Evolutionary conservation across 495 filamentous ascomycete species (phyloP).

Genomic region (Penicillium longicatenatum): DNA sequence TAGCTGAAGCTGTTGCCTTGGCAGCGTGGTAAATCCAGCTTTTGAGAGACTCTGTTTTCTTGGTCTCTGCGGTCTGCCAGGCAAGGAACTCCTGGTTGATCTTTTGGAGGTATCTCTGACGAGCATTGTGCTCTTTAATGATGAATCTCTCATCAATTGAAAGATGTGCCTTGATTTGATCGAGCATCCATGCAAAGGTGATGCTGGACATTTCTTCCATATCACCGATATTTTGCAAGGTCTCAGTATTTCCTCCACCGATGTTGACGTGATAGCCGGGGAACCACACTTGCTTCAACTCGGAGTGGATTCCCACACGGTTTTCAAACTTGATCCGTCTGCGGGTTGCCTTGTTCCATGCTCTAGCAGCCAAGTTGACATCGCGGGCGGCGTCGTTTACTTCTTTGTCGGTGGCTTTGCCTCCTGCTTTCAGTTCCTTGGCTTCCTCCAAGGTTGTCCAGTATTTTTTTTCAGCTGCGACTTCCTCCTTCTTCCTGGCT

Average conservation of each 20-base stretch:
- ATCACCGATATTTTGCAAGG: conserved; percentile 12
- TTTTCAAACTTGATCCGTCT: conserved; percentile 12
- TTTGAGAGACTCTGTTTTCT: conserved; percentile 2
- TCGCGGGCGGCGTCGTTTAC: conserved; percentile 16
- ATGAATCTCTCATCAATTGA: conserved; percentile 20
- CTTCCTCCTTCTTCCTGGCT: conserved; percentile 14
- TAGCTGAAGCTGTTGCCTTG: background rate
- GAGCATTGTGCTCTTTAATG: conserved; percentile 10
- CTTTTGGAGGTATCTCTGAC: conserved; percentile 6
- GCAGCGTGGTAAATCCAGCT: conserved; percentile 8
- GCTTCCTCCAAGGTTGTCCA: conserved; percentile 6
- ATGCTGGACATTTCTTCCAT: conserved; percentile 20
- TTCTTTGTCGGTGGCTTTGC: conserved; percentile 12
- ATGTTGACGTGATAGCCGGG: conserved; percentile 16
- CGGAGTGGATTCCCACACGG: conserved; percentile 5
- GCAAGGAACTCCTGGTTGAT: conserved; percentile 4
- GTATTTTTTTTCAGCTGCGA: conserved; percentile 5
- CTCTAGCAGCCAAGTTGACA: conserved; percentile 14
- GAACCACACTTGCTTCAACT: conserved; percentile 19
- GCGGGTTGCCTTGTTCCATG: conserved; percentile 13
- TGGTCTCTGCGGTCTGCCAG: background rate
- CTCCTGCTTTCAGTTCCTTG: conserved; percentile 12
- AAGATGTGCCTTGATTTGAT: conserved; percentile 12
- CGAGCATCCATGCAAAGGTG: conserved; percentile 16
- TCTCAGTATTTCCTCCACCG: conserved; percentile 9